Evolutionary conservation across 768 basidiomycete species (phyloP), one percentile per base, ranked within the genome.

Genomic region (Multifurca ochricompacta): DNA sequence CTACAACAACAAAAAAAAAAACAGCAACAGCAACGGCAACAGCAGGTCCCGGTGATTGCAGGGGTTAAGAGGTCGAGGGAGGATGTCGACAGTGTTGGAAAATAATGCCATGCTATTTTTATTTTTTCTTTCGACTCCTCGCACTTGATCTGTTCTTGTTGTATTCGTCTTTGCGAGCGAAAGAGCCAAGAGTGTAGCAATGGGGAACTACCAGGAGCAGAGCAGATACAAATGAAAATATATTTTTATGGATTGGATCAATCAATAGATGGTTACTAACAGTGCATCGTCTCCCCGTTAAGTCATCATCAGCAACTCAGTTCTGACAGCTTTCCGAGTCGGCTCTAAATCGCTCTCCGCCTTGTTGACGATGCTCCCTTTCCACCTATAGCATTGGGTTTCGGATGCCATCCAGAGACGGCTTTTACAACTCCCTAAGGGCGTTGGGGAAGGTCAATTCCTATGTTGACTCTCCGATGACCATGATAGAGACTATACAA

Each of bases 21-120:
- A n/a, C n/a, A n/a, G n/a, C n/a, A n/a, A 19, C 67, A 59, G 48
- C 56, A 67, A 44, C 63, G 63, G 54, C 63, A 59, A 46, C 60
- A 61, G 42, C 39, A 18, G 6, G 46, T n/a, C 0, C 8, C 47
- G 14, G 19, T 25, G 8, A 50, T 18, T 7, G 50, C 44, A 8
- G 63, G 65, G 11, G 40, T 52, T 6, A 65, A 66, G 61, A 16
- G 65, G 39, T 37, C 16, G 30, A 47, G 64, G 16, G 62, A 65
- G 9, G 63, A 61, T 7, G 41, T 14, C 1, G 56, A 61, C 6
- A 14, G 18, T 14, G 43, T 37, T 10, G 41, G 48, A 7, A 53
- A 46, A 18, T 57, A 46, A 53, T 47, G 30, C 11, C 5, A 18
- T 34, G 21, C 3, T 27, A 6, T 6, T 9, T 7, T 28, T 31